These are phyloP conservation scores for Umbelopsis vinacea DNA, from an alignment of 192 early-diverging fungal species.

Conservation along the genomic window DNA sequence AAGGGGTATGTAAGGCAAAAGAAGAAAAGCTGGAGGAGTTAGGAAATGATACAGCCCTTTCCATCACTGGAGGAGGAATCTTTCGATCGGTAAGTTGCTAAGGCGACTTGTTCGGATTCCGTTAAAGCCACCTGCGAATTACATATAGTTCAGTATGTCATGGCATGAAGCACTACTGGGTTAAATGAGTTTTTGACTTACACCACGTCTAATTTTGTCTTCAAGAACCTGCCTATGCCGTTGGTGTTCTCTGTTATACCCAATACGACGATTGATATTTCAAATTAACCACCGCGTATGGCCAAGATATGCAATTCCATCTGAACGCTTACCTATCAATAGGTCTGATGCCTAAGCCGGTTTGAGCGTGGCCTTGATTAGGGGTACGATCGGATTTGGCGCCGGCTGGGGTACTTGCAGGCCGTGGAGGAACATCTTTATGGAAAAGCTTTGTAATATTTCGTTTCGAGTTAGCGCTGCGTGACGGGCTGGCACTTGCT, in stretches of 20 bases:
- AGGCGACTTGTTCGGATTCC: not conserved
- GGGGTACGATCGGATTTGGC: not conserved
- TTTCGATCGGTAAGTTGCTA: conserved; percentile 5
- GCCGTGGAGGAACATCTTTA: conserved; percentile 5
- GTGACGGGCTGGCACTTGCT: conserved; percentile 11
- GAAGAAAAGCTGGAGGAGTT: not conserved
- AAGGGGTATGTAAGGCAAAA: no score
- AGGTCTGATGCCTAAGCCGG: conserved; percentile 2
- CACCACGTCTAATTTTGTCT: conserved; percentile 7
- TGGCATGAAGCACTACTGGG: not conserved
- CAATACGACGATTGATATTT: not conserved
- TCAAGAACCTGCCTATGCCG: conserved; percentile 1
- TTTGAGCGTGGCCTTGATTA: not conserved
- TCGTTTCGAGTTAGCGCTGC: not conserved
- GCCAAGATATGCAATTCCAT: not conserved
- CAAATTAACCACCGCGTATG: not conserved
- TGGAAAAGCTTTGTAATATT: not conserved
- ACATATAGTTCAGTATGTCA: no score
- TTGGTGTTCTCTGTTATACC: not conserved
- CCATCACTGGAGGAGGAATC: not conserved
- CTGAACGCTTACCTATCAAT: conserved; percentile 4
- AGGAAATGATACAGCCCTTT: conserved; percentile 10
- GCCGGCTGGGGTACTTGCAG: not conserved
- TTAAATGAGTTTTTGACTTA: not conserved
- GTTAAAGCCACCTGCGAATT: not conserved